Conservation (phyloP, 176 grass and related monocot genomes). For the Juncus effusus region DNA sequence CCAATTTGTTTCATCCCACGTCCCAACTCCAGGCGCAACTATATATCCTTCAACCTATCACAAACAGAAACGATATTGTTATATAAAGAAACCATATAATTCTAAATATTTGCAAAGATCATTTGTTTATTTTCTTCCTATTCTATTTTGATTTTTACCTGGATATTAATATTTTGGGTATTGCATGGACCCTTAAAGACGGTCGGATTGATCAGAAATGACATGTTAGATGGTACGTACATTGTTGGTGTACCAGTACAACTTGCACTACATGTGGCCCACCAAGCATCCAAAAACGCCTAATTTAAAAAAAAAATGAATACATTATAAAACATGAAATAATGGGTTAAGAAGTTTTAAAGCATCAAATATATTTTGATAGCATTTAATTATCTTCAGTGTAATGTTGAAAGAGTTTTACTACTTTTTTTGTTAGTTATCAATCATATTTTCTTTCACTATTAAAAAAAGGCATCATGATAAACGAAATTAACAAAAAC, state of each 20-base stretch:
- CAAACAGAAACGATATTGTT: not conserved
- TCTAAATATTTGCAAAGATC: not conserved
- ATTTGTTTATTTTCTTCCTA: not conserved
- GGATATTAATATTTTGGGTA: constrained; percentile 26
- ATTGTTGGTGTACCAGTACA: constrained; percentile 15
- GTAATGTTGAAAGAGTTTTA: too few relatives aligned
- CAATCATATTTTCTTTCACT: too few relatives aligned
- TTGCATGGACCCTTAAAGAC: constrained; percentile 40
- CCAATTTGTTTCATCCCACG: not conserved
- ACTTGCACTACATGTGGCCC: constrained; percentile 26
- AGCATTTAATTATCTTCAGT: too few relatives aligned
- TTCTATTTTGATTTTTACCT: constrained; percentile 18
- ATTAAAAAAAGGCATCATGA: too few relatives aligned
- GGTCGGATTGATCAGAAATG: constrained; percentile 33
- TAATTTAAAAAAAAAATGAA: not conserved
- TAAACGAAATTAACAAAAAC: too few relatives aligned
- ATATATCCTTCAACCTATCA: constrained; percentile 32
- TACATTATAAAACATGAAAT: too few relatives aligned
- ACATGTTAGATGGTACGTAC: constrained; percentile 25
- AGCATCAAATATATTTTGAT: too few relatives aligned
- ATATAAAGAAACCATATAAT: not conserved
- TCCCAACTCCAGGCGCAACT: constrained; percentile 21
- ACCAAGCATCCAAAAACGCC: constrained; percentile 46
- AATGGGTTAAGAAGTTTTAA: too few relatives aligned
- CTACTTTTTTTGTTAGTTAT: too few relatives aligned